Evolutionary conservation across 495 filamentous ascomycete species (phyloP).

Genomic region (Penicillium cataractarum): DNA sequence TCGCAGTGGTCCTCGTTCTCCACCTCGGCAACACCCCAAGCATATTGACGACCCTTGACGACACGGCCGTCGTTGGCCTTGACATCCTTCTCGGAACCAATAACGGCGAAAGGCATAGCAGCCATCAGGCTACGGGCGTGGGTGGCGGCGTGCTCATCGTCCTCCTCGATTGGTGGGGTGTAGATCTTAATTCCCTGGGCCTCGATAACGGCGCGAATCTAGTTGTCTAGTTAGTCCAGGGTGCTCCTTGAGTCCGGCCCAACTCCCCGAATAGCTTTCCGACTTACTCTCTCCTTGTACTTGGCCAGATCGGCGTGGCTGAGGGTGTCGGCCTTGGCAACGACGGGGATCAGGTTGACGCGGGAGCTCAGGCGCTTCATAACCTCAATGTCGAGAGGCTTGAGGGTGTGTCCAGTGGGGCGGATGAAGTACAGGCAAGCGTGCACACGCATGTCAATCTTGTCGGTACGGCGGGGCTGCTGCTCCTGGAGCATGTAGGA

Average conservation of each 20-base stretch:
- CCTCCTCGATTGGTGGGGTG: slow-evolving; percentile 94
- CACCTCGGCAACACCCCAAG: slow-evolving; percentile 98
- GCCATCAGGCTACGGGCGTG: slow-evolving; percentile 92
- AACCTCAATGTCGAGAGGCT: slow-evolving; percentile 98
- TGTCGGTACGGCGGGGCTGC: slow-evolving; percentile 94
- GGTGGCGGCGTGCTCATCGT: slow-evolving; percentile 92
- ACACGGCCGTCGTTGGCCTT: slow-evolving; percentile 94
- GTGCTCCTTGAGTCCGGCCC: neutral
- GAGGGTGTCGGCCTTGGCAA: slow-evolving; percentile 97
- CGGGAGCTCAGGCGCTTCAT: slow-evolving; percentile 98
- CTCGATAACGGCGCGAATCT: slow-evolving; percentile 95
- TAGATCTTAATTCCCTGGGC: slow-evolving; percentile 99
- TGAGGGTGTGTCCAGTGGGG: slow-evolving; percentile 96
- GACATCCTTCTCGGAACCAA: slow-evolving; percentile 98
- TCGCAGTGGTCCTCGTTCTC: slow-evolving; percentile 99
- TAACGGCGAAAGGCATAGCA: slow-evolving; percentile 98
- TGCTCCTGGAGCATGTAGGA: slow-evolving; percentile 99
- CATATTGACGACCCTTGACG: slow-evolving; percentile 97
- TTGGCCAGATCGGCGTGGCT: slow-evolving; percentile 87
- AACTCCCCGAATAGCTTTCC: slow-evolving; percentile 9
- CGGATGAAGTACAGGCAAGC: slow-evolving; percentile 99
- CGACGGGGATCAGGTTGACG: slow-evolving; percentile 96
- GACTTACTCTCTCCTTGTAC: slow-evolving; percentile 87
- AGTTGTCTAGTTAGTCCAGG: slow-evolving; percentile 7
- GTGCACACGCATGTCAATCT: slow-evolving; percentile 98